phyloP scores from a whole-genome alignment of 768 basidiomycete species.

The Macrolepiota dolichaula region DNA sequence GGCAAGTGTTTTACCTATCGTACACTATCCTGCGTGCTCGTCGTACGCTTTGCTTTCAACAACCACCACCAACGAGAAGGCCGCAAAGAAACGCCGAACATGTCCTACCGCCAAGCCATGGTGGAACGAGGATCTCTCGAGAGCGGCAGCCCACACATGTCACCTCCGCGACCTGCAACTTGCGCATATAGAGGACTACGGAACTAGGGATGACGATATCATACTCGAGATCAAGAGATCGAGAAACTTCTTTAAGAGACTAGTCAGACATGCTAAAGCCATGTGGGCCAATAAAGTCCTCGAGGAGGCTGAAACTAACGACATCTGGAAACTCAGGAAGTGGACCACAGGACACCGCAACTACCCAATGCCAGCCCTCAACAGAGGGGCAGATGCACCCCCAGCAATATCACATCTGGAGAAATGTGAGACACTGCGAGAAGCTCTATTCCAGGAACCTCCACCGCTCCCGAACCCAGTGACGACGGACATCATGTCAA shows the following conservation, averaged over 20 bases:
- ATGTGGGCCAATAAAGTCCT: not conserved
- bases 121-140: not conserved
- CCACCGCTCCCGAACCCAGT: constrained; percentile 10
- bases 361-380: constrained; percentile 24
- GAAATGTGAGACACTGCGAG: constrained; percentile 19
- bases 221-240: not conserved
- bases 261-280: not conserved
- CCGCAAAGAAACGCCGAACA: not conserved
- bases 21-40: no score
- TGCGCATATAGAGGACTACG: not conserved
- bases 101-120: not conserved
- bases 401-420: constrained; percentile 18
- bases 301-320: not conserved
- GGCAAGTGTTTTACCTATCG: no score
- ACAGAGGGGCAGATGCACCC: not conserved
- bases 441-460: constrained; percentile 20
- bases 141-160: not conserved
- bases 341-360: constrained; percentile 21
- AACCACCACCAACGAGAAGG: not conserved
- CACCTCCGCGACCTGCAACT: not conserved
- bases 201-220: not conserved
- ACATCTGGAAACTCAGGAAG: not conserved
- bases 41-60: not conserved
- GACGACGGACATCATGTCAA: not conserved
- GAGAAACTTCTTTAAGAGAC: not conserved